phyloP scores from a whole-genome alignment of 768 basidiomycete genomes.

The Coprinellus micaceus region DNA sequence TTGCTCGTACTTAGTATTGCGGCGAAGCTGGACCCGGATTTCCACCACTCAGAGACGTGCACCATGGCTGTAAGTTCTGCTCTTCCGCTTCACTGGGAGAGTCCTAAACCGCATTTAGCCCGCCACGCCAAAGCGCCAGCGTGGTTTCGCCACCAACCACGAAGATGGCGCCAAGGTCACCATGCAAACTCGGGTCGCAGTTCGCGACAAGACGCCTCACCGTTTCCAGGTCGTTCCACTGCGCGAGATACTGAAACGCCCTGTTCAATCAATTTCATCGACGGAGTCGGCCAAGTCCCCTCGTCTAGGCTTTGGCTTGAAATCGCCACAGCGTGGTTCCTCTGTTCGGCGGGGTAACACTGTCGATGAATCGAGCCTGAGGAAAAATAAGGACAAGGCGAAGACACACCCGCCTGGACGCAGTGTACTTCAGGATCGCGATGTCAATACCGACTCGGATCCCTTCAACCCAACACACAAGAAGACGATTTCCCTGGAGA shows the following conservation, averaged over 20 bases:
- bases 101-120: not conserved
- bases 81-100: not conserved
- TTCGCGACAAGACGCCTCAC: constrained; percentile 41
- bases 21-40: too few relatives aligned
- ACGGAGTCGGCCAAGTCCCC: not conserved
- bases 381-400: too few relatives aligned
- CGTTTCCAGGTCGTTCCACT: constrained; percentile 42
- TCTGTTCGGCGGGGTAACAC: not conserved
- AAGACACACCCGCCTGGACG: not conserved
- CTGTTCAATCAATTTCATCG: constrained; percentile 9
- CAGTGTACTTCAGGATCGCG: not conserved
- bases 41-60: too few relatives aligned
- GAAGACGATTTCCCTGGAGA: not conserved
- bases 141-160: not conserved
- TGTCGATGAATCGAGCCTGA: too few relatives aligned
- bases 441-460: not conserved
- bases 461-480: not conserved
- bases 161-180: constrained; percentile 24
- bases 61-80: not conserved
- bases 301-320: too few relatives aligned
- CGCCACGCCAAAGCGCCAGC: not conserved
- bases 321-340: not conserved
- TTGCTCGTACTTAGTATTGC: too few relatives aligned
- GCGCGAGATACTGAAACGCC: constrained; percentile 28
- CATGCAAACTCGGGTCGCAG: constrained; percentile 44